Evolutionary conservation across 768 basidiomycete species (phyloP).

Genomic region (Pseudohyphozyma bogoriensis): DNA sequence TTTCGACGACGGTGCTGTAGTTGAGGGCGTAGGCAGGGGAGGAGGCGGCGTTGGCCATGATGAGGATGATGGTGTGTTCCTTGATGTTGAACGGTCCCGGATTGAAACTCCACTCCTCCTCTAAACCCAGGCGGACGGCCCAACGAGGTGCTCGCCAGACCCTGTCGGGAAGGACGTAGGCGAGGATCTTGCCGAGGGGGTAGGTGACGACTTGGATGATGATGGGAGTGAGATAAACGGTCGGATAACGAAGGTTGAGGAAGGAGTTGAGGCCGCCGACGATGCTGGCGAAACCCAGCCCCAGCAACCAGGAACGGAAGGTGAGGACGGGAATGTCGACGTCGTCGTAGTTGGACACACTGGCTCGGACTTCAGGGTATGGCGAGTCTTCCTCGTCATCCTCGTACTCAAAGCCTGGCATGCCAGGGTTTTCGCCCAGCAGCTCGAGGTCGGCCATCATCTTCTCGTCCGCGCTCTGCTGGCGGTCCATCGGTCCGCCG

Average conservation of each 20-base stretch:
- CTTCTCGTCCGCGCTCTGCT: constrained; percentile 18
- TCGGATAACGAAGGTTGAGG: constrained; percentile 87
- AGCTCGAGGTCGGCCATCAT: constrained; percentile 1
- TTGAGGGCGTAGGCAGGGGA: constrained; percentile 57
- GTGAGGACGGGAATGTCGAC: constrained; percentile 97
- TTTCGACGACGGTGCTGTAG: constrained; percentile 66
- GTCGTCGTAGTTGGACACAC: constrained; percentile 92
- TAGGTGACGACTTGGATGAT: constrained; percentile 77
- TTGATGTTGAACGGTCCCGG: constrained; percentile 98
- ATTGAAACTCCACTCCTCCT: constrained; percentile 60
- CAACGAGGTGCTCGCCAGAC: constrained; percentile 48
- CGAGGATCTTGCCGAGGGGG: constrained; percentile 78
- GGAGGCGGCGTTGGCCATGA: constrained; percentile 67
- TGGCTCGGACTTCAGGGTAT: constrained; percentile 76
- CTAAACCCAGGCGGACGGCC: constrained; percentile 44
- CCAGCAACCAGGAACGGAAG: constrained; percentile 80
- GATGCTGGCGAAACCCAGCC: constrained; percentile 54
- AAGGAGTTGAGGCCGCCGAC: constrained; percentile 72
- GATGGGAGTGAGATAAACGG: constrained; percentile 70
- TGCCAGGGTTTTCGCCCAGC: not conserved
- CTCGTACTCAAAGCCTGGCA: not conserved
- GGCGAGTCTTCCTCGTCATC: constrained; percentile 78
- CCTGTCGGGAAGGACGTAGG: constrained; percentile 72
- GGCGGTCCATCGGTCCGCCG: not conserved
- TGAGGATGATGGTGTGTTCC: constrained; percentile 82